Percentiles rank a stretch among this genome's conserved stretches.
phyloP scores from a whole-genome alignment of 768 basidiomycete species.

The Pleurotus sapidus region DNA sequence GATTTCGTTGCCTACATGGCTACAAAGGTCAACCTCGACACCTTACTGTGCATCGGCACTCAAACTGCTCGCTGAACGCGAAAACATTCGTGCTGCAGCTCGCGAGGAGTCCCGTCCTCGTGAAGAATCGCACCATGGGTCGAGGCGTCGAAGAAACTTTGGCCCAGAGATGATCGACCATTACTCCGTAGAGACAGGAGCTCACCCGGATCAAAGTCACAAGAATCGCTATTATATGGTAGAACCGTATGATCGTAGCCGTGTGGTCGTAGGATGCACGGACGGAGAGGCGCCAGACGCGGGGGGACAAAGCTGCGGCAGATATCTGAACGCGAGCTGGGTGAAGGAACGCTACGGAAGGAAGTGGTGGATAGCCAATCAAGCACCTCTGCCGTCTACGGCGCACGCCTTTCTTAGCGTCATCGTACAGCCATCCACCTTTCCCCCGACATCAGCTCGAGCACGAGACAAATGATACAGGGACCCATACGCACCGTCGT shows the following conservation, averaged over 20 bases:
- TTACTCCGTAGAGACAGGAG: constrained; percentile 58
- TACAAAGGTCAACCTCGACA: constrained; percentile 18
- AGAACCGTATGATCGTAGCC: constrained; percentile 79
- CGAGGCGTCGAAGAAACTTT: constrained; percentile 17
- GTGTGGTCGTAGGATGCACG: constrained; percentile 49
- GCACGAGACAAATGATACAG: constrained; percentile 13
- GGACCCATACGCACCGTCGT: constrained; percentile 71
- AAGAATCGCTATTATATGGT: constrained; percentile 75
- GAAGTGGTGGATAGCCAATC: constrained; percentile 84
- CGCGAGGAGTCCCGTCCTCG: constrained; percentile 22
- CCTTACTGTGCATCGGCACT: constrained; percentile 28
- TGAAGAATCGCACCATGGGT: neutral
- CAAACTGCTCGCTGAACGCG: constrained; percentile 29
- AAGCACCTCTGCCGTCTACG: constrained; percentile 73
- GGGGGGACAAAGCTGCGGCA: constrained; percentile 21
- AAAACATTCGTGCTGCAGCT: constrained; percentile 27
- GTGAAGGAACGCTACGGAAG: constrained; percentile 70
- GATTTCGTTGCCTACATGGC: constrained; percentile 26
- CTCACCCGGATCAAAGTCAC: constrained; percentile 35
- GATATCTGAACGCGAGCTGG: constrained; percentile 86
- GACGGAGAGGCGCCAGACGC: constrained; percentile 12
- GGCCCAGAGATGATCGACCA: constrained; percentile 28
- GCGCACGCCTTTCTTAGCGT: constrained; percentile 76
- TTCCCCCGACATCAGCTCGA: constrained; percentile 27
- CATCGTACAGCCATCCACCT: constrained; percentile 46